Evolutionary conservation across 441 rosid species (phyloP).

Genomic region (Biscutella laevigata): DNA sequence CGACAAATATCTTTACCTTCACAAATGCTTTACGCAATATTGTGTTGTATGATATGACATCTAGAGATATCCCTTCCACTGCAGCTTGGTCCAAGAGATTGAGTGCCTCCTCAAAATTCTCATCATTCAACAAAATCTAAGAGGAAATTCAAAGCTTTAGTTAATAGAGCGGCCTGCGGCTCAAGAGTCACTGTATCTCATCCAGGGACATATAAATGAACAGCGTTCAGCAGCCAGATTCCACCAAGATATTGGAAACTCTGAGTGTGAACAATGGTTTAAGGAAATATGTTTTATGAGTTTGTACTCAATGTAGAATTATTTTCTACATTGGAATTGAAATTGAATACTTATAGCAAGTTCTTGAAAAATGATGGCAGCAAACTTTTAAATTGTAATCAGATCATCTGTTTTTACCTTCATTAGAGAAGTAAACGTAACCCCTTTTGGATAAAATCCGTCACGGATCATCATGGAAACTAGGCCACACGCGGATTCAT

Average conservation of each 20-base stretch:
- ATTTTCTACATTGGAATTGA: too few relatives aligned
- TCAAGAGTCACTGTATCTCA: not conserved
- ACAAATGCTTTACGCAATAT: constrained; percentile 44
- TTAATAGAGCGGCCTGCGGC: not conserved
- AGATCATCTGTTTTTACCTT: constrained; percentile 38
- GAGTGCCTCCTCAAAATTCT: constrained; percentile 45
- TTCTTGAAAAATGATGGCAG: not conserved
- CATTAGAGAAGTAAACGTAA: constrained; percentile 48
- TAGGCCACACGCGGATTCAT: constrained; percentile 49
- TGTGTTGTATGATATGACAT: constrained; percentile 49
- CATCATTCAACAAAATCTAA: constrained; percentile 48
- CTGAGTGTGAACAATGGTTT: not conserved
- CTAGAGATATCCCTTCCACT: constrained; percentile 40
- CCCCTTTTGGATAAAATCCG: constrained; percentile 42
- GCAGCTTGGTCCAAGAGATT: constrained; percentile 44
- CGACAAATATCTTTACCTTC: constrained; percentile 35
- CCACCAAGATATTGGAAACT: not conserved
- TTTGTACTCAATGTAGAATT: not conserved
- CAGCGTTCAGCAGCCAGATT: not conserved
- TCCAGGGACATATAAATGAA: not conserved
- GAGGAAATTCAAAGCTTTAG: constrained; percentile 13
- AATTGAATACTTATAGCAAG: not conserved
- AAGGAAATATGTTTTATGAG: not conserved
- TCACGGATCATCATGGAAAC: constrained; percentile 78
- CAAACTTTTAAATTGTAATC: not conserved